Conservation (phyloP, 2,329 filamentous ascomycete species). For the Trichoderma sp. region DNA sequence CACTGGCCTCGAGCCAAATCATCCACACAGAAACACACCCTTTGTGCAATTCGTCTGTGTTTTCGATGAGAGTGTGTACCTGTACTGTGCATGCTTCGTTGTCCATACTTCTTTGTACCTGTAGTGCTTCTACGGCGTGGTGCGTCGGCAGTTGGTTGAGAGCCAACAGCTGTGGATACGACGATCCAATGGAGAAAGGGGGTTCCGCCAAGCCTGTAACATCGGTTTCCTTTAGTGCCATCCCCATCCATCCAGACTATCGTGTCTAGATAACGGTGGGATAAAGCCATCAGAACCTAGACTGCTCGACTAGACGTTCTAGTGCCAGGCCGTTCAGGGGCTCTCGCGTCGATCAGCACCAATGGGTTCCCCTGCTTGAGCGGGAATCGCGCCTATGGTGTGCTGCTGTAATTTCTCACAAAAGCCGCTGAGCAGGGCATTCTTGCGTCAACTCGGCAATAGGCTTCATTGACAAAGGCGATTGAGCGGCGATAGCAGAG, state of each 20-base stretch:
- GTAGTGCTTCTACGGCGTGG: not conserved
- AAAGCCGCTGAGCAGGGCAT: not conserved
- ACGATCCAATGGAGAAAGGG: constrained; percentile 10
- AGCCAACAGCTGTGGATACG: not conserved
- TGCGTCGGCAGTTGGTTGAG: constrained; percentile 9
- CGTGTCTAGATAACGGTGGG: not conserved
- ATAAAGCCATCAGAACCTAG: constrained; percentile 2
- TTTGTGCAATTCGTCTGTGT: not conserved
- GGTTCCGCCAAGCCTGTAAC: constrained; percentile 1
- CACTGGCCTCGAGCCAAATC: not conserved
- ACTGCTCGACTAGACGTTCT: not conserved
- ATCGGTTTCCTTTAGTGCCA: constrained; percentile 8
- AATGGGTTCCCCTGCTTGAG: not conserved
- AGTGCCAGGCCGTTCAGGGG: constrained; percentile 9
- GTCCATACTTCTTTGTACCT: not conserved
- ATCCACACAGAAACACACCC: not conserved
- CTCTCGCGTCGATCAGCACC: constrained; percentile 5
- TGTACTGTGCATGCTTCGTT: not conserved
- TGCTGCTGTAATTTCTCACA: not conserved
- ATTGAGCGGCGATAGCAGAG: not conserved
- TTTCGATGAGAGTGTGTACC: not conserved
- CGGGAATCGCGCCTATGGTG: constrained; percentile 12
- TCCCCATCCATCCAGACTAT: not conserved
- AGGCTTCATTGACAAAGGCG: not conserved
- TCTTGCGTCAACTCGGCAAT: not conserved